Evolutionary conservation across 306 rosid species (phyloP), one percentile per base, ranked within the genome.

Genomic region (Gastrolobium bilobum): DNA sequence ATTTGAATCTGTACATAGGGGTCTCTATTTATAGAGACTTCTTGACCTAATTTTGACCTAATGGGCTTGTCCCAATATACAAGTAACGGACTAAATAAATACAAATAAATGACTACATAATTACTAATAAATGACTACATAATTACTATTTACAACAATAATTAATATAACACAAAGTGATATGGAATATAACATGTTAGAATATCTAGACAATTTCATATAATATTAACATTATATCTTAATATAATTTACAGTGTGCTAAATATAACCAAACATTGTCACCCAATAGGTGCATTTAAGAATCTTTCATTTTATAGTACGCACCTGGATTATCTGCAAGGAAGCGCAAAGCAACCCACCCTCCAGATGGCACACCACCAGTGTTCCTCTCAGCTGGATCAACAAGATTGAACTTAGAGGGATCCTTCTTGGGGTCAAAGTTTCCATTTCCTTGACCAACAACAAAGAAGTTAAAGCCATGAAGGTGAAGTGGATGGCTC

Each of bases 401-500:
- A 26, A 82, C 83, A 15, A 86, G 80, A 54, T 88, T 88, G 75
- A 78, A 86, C 30, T 68, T 86, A 3, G 72, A 30, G 2, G 89
- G 88, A 79, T 86, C 91, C 5, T 71, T 88, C 8, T 81, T 85
- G 7, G 86, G 81, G 73, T 88, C 79, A 7, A 88, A 86, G 74
- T 86, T 88, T 35, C 88, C 91, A 63, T 68, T 39, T 1, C 91
- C 91, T 4, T 83, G 82, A 5, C 85, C 91, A 26, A 86, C 80
- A 62, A 86, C 86, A 13, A 88, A 86, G 78, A 88, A 88, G 72
- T 84, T 88, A 15, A 83, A 88, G 3, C 91, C 91, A 69, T 88
- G 91, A 62, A 88, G 81, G 47, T 88, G 89, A 81, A 88, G 89
- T 6, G 91, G 91, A 62, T 88, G 91, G 76, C 89, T 88, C 81